Base-by-base conservation (phyloP, 306 rosid species). In the Cicer chorassanicum region DNA sequence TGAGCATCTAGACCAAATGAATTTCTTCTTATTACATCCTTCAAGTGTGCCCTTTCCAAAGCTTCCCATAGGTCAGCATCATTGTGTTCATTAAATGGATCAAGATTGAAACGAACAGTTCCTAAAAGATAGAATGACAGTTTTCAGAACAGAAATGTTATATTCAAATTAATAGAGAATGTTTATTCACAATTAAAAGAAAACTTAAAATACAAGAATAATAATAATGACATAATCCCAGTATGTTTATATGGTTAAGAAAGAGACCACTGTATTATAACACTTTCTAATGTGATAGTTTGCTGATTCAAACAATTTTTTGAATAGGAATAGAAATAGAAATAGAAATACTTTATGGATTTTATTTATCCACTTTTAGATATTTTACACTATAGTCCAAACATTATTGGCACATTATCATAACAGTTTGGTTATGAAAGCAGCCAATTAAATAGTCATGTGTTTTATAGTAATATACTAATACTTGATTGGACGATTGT, bases 11-110 rank as follows among this genome's bases (percentile, higher is more conserved):
- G 88, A 72, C 98, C 96, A n/a, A 88, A 80, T 49, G 93, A 72
- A 79, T 86, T 87, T 83, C 90, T 80, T 59, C 86, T 79, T 59
- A 91, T 84, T 7, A 86, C 93, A 68, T 87, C 92, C 82, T 88
- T 93, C 51, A 91, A 86, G 78, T 91, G 87, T 13, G 97, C 92
- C 81, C 93, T 91, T 80, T 93, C 93, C 34, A 93, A 75, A 39
- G 93, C 92, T 84, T 91, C 92, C 98, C 98, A 93, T 29, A 91
- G 87, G 66, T 93, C 90, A 82, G 91, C 85, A 83, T 89, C 98
- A 60, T 78, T 85, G 77, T 93, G 93, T 60, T 89, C 97, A 39
- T 65, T 54, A 66, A 93, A 93, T 36, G 98, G 97, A 83, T 93
- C 97, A 50, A 93, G 93, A 78, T 93, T 93, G 73, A 88, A 91